Percentiles rank a stretch among this genome's conserved stretches.
phyloP scores from a whole-genome alignment of 75 land plant species.

The Cupressus sempervirens region DNA sequence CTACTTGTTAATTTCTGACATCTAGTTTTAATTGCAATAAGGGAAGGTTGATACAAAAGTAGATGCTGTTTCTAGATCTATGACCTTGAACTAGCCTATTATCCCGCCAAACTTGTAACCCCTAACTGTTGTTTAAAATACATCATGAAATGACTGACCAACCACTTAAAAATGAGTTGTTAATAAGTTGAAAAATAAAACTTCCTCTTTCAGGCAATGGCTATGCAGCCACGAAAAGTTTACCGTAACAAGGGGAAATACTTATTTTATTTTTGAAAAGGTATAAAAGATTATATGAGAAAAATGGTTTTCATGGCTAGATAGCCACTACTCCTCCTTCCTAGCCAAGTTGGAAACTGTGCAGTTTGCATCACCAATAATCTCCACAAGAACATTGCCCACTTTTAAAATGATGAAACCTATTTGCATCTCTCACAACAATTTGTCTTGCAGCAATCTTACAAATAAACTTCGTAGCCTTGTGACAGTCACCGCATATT shows the following conservation, averaged over 20 bases:
- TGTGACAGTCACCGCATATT: conserved; percentile 24
- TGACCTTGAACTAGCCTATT: too few species aligned
- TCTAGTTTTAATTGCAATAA: too few species aligned
- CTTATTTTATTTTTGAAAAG: too few species aligned
- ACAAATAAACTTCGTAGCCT: conserved; percentile 16
- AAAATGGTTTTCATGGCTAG: too few species aligned
- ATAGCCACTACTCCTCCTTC: too few species aligned
- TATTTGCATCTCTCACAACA: conserved; percentile 21
- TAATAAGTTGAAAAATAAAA: background rate
- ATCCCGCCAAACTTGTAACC: too few species aligned
- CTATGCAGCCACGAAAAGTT: too few species aligned
- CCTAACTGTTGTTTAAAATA: background rate
- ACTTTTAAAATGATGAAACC: conserved; percentile 24
- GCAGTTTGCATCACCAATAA: conserved; percentile 5
- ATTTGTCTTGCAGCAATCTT: conserved; percentile 14
- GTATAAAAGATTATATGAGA: too few species aligned
- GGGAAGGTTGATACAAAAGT: too few species aligned
- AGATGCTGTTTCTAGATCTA: too few species aligned
- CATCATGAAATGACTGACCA: background rate
- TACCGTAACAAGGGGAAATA: too few species aligned
- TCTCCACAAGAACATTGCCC: conserved; percentile 33
- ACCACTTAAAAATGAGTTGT: background rate
- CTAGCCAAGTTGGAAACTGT: background rate
- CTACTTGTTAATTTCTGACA: background rate
- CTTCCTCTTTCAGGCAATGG: too few species aligned